Evolutionary conservation across 1,284 basidiomycete genomes (phyloP), one percentile per base, ranked within the genome.

Genomic region (Ceratobasidium sp.): DNA sequence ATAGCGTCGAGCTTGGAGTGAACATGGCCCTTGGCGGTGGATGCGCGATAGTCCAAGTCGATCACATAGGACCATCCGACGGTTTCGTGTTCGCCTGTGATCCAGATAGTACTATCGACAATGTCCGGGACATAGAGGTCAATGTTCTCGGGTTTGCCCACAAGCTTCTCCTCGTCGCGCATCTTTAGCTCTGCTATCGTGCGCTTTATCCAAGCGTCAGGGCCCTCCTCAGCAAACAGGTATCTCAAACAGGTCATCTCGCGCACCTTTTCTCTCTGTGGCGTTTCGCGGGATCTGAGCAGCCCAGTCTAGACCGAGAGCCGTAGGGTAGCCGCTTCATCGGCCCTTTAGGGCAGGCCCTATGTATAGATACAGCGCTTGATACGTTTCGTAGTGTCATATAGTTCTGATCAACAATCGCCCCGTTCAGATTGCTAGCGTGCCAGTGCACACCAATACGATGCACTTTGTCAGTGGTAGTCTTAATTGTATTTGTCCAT

Each of bases 1-100:
- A 74, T 64, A 14, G 39, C 46, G 31, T 74, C 74, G 11, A 74
- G 41, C 3, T 29, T 58, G 24, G 68, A 49, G 31, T 74, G 49
- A 5, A 22, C 37, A 1, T n/a, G 27, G 11, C 54, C 74, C 41
- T 68, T 66, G 54, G 68, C 54, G 2, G 43, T 74, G n/a, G 68
- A 74, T 1, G 46, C 63, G 2, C 22, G 39, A 34, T 65, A 29
- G 73, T 74, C 73, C 4, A 74, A 34, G 39, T 74, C 73, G 37
- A 64, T 37, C 5, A 66, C 41, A 46, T 66, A 74, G 24, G 39
- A 66, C 61, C 51, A 66, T 2, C 24, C 39, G n/a, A 13, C 27
- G 24, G 4, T 11, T 24, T 63, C 43, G n/a, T 13, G 16, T 24
- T 49, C 9, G 27, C n/a, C n/a, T n/a, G n/a, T n/a, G n/a, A n/a